Base-by-base conservation (phyloP, 805 yeast genomes). In the Candida stauntonica region DNA sequence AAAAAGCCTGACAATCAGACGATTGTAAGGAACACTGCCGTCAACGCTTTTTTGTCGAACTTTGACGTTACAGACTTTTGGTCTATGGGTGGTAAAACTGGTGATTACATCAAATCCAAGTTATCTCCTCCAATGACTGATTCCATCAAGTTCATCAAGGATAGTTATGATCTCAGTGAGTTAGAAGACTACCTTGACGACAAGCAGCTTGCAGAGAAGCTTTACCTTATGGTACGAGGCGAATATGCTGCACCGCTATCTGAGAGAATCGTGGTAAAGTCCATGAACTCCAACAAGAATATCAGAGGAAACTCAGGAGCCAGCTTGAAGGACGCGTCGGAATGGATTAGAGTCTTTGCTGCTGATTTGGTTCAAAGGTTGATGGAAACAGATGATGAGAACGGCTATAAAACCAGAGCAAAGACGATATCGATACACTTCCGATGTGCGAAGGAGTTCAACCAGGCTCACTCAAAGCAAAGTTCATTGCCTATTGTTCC, bases 51-150 rank as follows among this genome's bases (percentile, higher is more conserved):
- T 55, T 58, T 89, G 9, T 66, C 66, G 21, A 67, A 72, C 18
- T 79, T 81, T 56, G 75, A 78, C 42, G 56, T 91, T 16, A 73
- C 76, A 0, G 95, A 88, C 49, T 75, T 91, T 41, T 82, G 95
- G 74, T 87, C 95, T 0, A 66, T 91, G 70, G 98, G 99, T 6
- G 99, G 98, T 3, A 86, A 86, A 48, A 61, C 72, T 8, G 99
- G 99, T 0, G 79, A 79, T 9, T 62, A 64, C 11, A 66, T 87
- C 1, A 45, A 69, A 14, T 57, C 60, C n/a, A 58, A 64, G 15
- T 58, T 88, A n/a, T 64, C 68, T 2, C 46, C 46, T 11, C 44
- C 45, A n/a, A 3, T 85, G 82, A 66, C 81, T 47, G 62, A 68
- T 3, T 68, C 58, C 39, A 69, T 82, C 50, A 62, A 69, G 3